Percentiles rank a stretch among this genome's conserved stretches.
phyloP scores from a whole-genome alignment of 2,329 filamentous ascomycete genomes.

The Fusarium miscanthi region DNA sequence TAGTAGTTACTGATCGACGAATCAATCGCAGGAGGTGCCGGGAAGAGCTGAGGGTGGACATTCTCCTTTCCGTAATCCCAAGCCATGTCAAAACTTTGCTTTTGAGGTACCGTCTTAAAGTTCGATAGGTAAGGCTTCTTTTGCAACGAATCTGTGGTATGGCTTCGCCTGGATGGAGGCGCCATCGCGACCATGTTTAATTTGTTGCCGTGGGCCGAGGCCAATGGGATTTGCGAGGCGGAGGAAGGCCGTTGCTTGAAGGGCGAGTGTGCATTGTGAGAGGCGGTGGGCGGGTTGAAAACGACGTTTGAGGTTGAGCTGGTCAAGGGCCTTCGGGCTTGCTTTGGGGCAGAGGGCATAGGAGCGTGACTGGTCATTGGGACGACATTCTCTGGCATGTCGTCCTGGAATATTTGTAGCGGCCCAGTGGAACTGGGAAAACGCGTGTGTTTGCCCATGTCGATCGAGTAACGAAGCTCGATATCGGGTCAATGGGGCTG shows the following conservation, averaged over 20 bases:
- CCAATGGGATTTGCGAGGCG: constrained; percentile 70
- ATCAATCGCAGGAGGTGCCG: constrained; percentile 59
- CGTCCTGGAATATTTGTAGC: constrained; percentile 65
- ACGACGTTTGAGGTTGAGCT: constrained; percentile 70
- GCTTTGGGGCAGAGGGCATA: constrained; percentile 64
- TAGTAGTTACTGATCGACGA: constrained; percentile 65
- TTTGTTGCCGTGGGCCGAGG: constrained; percentile 64
- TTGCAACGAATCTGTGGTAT: constrained; percentile 73
- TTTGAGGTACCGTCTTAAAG: constrained; percentile 68
- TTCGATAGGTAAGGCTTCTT: constrained; percentile 73
- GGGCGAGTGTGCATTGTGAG: constrained; percentile 71
- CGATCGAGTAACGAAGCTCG: constrained; percentile 50
- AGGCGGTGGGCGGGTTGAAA: constrained; percentile 70
- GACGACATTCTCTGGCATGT: constrained; percentile 57
- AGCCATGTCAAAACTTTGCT: constrained; percentile 58
- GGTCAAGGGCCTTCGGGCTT: constrained; percentile 60
- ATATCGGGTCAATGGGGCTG: constrained; percentile 30
- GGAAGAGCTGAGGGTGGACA: constrained; percentile 62
- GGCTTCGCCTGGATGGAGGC: constrained; percentile 66
- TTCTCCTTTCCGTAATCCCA: constrained; percentile 66
- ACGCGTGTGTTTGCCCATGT: constrained; percentile 65
- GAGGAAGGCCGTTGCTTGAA: constrained; percentile 72
- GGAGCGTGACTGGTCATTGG: constrained; percentile 67
- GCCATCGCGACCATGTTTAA: constrained; percentile 76
- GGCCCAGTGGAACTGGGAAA: constrained; percentile 59